Percentiles rank a stretch among this genome's conserved stretches.
Conservation (phyloP, 192 early-diverging fungal genomes). For the Coemansia sp. region DNA sequence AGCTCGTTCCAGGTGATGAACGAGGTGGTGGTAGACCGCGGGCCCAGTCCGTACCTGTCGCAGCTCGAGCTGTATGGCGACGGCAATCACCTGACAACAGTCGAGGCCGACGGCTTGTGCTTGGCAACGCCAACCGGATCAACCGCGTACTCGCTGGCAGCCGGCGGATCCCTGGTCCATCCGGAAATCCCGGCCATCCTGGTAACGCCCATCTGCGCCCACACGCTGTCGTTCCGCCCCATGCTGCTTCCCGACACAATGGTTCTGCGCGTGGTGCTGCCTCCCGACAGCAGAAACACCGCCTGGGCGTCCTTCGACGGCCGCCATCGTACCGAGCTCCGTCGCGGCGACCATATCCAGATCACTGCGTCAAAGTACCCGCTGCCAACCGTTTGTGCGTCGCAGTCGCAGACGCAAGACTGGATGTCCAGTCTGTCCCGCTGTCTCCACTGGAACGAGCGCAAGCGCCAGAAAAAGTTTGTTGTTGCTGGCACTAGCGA, state of each 20-base stretch:
- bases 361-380: conserved; percentile 85
- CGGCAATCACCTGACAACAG: conserved; percentile 87
- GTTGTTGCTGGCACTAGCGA: conserved; percentile 38
- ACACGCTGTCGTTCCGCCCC: conserved; percentile 93
- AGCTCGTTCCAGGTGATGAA: conserved; percentile 92
- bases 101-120: conserved; percentile 95
- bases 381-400: conserved; percentile 82
- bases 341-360: conserved; percentile 84
- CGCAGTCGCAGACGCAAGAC: conserved; percentile 72
- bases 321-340: conserved; percentile 84
- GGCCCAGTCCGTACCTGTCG: conserved; percentile 88
- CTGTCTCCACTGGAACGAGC: conserved; percentile 93
- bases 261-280: conserved; percentile 86
- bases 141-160: conserved; percentile 87
- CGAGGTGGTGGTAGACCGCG: conserved; percentile 93
- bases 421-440: conserved; percentile 89
- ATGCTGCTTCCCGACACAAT: conserved; percentile 93
- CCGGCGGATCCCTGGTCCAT: conserved; percentile 93
- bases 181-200: conserved; percentile 92
- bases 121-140: conserved; percentile 95
- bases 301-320: conserved; percentile 98
- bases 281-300: conserved; percentile 77
- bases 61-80: conserved; percentile 87
- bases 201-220: conserved; percentile 92
- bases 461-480: conserved; percentile 86